Conservation (phyloP, 805 yeast species). For the Saturnispora besseyi region DNA sequence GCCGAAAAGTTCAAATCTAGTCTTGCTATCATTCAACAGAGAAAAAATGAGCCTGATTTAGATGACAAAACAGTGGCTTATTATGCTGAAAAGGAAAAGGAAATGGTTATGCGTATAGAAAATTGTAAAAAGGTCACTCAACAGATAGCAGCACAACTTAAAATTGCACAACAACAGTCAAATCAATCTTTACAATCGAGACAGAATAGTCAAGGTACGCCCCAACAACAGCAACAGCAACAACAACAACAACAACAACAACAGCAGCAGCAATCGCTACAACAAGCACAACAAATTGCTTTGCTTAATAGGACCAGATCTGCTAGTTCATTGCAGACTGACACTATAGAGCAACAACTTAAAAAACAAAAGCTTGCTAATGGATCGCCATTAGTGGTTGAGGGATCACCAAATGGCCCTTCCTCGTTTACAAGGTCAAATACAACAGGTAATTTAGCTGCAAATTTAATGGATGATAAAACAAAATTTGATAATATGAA, state of each 20-base stretch:
- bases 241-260: constrained; percentile 16
- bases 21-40: constrained; percentile 41
- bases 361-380: constrained; percentile 4
- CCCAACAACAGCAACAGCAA: constrained; percentile 15
- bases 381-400: not conserved
- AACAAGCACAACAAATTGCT: constrained; percentile 15
- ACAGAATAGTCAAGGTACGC: constrained; percentile 2
- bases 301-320: constrained; percentile 11
- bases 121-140: constrained; percentile 35
- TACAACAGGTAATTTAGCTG: constrained; percentile 11
- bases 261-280: constrained; percentile 5
- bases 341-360: constrained; percentile 2
- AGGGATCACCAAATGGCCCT: constrained; percentile 24
- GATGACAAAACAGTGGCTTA: constrained; percentile 37
- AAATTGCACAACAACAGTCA: constrained; percentile 19
- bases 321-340: constrained; percentile 10
- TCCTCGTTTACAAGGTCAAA: constrained; percentile 26
- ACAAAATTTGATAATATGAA: constrained; percentile 59
- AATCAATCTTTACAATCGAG: constrained; percentile 10
- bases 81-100: constrained; percentile 41
- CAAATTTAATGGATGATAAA: constrained; percentile 20
- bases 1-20: constrained; percentile 42
- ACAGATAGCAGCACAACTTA: constrained; percentile 38
- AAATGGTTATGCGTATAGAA: constrained; percentile 37
- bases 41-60: constrained; percentile 35